Conservation (phyloP, 1,139 yeast genomes). For the Protomyces pachydermus region DNA sequence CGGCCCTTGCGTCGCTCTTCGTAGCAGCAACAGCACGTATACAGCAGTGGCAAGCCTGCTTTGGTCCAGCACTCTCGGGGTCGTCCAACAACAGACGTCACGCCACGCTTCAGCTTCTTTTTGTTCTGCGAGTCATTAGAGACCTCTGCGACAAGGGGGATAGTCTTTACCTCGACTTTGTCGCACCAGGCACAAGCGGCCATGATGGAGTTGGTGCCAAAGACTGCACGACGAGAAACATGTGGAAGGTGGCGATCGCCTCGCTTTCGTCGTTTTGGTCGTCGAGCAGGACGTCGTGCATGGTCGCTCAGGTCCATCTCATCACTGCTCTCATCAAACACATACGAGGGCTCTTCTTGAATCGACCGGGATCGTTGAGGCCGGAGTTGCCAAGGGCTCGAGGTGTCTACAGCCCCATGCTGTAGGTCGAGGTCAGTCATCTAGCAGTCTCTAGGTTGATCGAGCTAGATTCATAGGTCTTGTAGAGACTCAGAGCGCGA, state of each 20-base stretch:
- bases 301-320: not conserved
- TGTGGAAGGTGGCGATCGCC: not conserved
- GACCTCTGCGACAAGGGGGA: not conserved
- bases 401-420: too few relatives aligned
- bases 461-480: too few relatives aligned
- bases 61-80: constrained; percentile 21
- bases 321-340: not conserved
- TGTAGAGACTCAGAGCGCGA: too few relatives aligned
- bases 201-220: not conserved
- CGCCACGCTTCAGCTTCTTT: constrained; percentile 14
- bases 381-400: not conserved
- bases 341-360: not conserved
- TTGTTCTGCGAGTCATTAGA: not conserved
- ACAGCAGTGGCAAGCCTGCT: constrained; percentile 11
- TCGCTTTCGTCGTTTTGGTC: not conserved
- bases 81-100: constrained; percentile 19
- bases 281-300: not conserved
- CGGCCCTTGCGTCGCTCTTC: constrained; percentile 24
- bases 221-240: not conserved
- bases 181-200: not conserved
- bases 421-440: too few relatives aligned
- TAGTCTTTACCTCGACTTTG: not conserved
- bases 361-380: not conserved
- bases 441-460: too few relatives aligned
- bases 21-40: constrained; percentile 23